Base-by-base conservation (phyloP, 75 land plant species). In the Pinus albicaulis region DNA sequence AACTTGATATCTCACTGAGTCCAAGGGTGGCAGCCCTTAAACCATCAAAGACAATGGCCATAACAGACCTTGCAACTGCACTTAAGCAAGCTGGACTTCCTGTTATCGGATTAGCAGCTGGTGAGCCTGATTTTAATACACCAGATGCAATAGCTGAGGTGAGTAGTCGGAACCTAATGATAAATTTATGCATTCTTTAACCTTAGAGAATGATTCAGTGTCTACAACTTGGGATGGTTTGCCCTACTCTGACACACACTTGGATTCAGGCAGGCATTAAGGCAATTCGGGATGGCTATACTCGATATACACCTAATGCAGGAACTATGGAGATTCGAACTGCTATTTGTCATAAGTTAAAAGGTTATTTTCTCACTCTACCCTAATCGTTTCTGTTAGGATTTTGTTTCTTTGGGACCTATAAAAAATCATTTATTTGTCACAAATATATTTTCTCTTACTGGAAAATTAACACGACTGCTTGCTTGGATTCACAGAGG, bases 121-220 rank as follows among this genome's bases (percentile, higher is more conserved):
- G 99, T 24, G 99, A 97, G 74, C 98, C 99, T 26, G 99, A 97
- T 77, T 97, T 97, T 69, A 88, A 95, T 77, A 97, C 99, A 10
- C 99, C 99, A 22, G 65, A 76, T 14, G 69, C 72, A 26, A 82
- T 95, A 31, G 87, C 83, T 6, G 92, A 93, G 90, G 98, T 93
- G 68, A 36, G 75, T 26, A 58, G 6, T 38, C n/a, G 52, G 3
- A 3, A 41, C 44, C 7, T 56, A 68, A 41, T 11, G 17, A 8
- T n/a, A 68, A 17, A 44, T 22, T 68, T 41, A 38, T 68, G 23
- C 38, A 17, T 68, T 68, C 41, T 13, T 20, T 41, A 28, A 41
- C 22, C 52, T 41, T 68, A 44, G 52, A 38, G 11, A 8, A 34
- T 41, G 24, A n/a, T 68, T 20, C 41, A 38, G 22, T 20, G 17